Conservation (phyloP, 495 filamentous ascomycete species). For the Hamigera avellanea region DNA sequence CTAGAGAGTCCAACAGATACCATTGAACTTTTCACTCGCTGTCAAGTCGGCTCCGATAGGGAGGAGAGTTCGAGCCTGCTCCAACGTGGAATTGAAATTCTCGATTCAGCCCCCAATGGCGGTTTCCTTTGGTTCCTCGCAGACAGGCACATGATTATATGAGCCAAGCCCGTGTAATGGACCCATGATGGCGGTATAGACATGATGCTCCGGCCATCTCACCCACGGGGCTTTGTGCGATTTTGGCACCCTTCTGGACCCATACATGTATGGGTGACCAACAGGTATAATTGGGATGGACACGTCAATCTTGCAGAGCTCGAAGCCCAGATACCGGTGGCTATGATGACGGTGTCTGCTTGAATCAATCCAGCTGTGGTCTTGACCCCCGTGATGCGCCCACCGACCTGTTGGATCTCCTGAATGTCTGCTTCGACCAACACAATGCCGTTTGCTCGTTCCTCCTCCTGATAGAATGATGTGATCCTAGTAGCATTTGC, state of each 20-base stretch:
- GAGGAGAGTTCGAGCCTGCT: conserved; percentile 8
- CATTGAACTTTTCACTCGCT: conserved; percentile 17
- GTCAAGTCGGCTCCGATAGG: conserved; percentile 11
- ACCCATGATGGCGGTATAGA: conserved; percentile 24
- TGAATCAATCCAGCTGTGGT: conserved; percentile 9
- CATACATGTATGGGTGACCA: conserved; percentile 25
- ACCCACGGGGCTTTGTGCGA: conserved; percentile 14
- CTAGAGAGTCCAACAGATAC: too few relatives aligned
- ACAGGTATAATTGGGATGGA: conserved; percentile 23
- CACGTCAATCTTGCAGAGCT: conserved; percentile 7
- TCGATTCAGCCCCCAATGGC: conserved; percentile 19
- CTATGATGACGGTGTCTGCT: conserved; percentile 14
- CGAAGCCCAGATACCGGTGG: conserved; percentile 22
- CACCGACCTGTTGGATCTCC: conserved; percentile 8
- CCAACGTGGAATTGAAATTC: conserved; percentile 12
- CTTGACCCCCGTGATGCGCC: conserved; percentile 11
- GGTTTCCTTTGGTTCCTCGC: conserved; percentile 8
- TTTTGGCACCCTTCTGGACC: conserved; percentile 8
- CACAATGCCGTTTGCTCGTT: conserved; percentile 10
- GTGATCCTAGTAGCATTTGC: conserved; percentile 17
- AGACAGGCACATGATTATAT: conserved; percentile 18
- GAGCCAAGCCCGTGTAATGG: conserved; percentile 19
- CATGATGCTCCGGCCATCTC: conserved; percentile 24
- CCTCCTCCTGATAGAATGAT: conserved; percentile 14
- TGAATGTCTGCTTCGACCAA: conserved; percentile 14